A percentile compares a stretch with the other conserved stretches of the same genome.
phyloP scores from a whole-genome alignment of 1,139 yeast genomes.

The Candida labiduridarum region DNA sequence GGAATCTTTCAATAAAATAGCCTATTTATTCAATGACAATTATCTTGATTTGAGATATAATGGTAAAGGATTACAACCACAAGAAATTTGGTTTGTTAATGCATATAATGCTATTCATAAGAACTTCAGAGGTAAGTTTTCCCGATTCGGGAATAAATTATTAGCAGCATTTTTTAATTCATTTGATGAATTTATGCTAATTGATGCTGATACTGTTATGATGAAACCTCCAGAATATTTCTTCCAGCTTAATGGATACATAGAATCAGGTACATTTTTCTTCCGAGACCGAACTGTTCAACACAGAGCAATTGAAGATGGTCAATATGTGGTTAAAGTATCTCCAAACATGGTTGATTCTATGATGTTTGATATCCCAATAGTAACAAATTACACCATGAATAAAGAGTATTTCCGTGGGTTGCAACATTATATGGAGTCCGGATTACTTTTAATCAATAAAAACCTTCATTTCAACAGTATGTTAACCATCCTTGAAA shows the following conservation, averaged over 20 bases:
- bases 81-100: slow-evolving; percentile 49
- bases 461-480: slow-evolving; percentile 44
- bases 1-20: slow-evolving; percentile 21
- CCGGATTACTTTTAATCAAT: slow-evolving; percentile 52
- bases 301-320: slow-evolving; percentile 31
- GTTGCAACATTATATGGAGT: slow-evolving; percentile 50
- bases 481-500: slow-evolving; percentile 43
- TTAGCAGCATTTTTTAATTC: slow-evolving; percentile 52
- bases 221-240: slow-evolving; percentile 38
- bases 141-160: slow-evolving; percentile 51
- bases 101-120: slow-evolving; percentile 32
- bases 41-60: slow-evolving; percentile 19
- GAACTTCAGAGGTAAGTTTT: slow-evolving; percentile 30
- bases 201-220: slow-evolving; percentile 56
- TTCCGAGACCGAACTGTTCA: slow-evolving; percentile 49
- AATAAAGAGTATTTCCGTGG: slow-evolving; percentile 33
- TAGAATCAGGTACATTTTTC: slow-evolving; percentile 44
- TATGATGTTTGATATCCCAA: slow-evolving; percentile 32
- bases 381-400: slow-evolving; percentile 33
- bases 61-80: slow-evolving; percentile 36
- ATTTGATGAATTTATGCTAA: slow-evolving; percentile 48
- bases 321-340: slow-evolving; percentile 35
- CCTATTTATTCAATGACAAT: slow-evolving; percentile 24
- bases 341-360: slow-evolving; percentile 45
- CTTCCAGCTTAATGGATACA: slow-evolving; percentile 39